These are phyloP conservation scores for Pythium plurisporium DNA, from an alignment of 352 stramenopile species.

Conservation along the genomic window DNA sequence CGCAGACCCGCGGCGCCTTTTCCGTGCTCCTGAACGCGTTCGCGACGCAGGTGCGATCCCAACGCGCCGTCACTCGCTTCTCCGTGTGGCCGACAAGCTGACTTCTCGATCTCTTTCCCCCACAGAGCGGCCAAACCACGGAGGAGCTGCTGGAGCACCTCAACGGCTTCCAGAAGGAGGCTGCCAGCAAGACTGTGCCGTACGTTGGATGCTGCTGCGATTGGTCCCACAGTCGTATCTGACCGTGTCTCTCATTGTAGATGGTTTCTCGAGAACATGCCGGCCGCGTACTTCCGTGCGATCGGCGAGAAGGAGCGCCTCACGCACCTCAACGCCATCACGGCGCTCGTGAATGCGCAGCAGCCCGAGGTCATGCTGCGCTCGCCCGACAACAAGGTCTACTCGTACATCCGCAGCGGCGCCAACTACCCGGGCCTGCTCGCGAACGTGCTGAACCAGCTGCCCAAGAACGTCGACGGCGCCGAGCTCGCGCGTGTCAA, in stretches of 20 bases:
- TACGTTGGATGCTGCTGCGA: no score
- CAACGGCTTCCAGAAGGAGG: slow-evolving; percentile 66
- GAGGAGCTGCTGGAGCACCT: slow-evolving; percentile 53
- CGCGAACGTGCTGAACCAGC: slow-evolving; percentile 62
- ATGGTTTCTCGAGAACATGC: slow-evolving; percentile 90
- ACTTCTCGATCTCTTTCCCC: background rate
- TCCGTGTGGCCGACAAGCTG: background rate
- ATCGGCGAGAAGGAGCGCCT: slow-evolving; percentile 79
- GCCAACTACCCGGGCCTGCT: slow-evolving; percentile 72
- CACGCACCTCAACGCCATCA: slow-evolving; percentile 87
- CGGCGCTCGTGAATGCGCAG: slow-evolving; percentile 63
- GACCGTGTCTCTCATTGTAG: slow-evolving; percentile 9
- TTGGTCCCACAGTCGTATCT: background rate
- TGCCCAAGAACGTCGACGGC: slow-evolving; percentile 60
- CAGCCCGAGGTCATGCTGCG: slow-evolving; percentile 81
- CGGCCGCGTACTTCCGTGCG: slow-evolving; percentile 85
- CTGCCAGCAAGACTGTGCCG: slow-evolving; percentile 66
- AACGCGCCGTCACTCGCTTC: background rate
- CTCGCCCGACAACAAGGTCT: slow-evolving; percentile 68
- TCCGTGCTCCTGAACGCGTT: slow-evolving; percentile 40
- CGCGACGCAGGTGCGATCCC: slow-evolving; percentile 28
- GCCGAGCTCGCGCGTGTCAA: slow-evolving; percentile 79
- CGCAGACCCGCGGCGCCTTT: slow-evolving; percentile 27
- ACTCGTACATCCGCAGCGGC: slow-evolving; percentile 80
- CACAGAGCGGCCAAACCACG: slow-evolving; percentile 28